These are phyloP conservation scores for Cercophora sp. DNA, from an alignment of 495 filamentous ascomycete genomes.

Conservation along the genomic window DNA sequence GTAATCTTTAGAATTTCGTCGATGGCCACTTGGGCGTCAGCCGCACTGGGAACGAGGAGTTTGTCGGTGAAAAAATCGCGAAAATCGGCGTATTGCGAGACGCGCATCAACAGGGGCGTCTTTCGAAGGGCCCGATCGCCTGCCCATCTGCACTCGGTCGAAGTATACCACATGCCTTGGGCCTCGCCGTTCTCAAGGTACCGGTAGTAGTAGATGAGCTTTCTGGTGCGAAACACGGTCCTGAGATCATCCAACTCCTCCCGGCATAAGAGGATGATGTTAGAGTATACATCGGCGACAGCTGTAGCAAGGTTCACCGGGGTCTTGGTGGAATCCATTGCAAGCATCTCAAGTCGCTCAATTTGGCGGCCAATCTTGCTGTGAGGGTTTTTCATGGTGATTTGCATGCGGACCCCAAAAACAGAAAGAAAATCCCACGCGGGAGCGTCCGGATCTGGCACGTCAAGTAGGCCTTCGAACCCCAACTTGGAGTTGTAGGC, in stretches of 20 bases:
- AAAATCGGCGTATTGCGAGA: neutral
- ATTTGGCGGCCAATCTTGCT: neutral
- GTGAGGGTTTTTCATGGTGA: neutral
- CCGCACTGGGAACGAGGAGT: neutral
- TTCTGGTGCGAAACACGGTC: neutral
- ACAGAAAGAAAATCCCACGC: neutral
- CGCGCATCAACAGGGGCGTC: neutral
- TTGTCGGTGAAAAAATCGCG: neutral
- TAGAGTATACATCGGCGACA: neutral
- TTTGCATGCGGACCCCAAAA: neutral
- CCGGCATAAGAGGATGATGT: neutral
- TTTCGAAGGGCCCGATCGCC: neutral
- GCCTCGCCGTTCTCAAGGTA: neutral
- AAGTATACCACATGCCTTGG: neutral
- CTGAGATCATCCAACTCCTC: neutral
- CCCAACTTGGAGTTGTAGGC: neutral
- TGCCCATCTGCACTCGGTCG: neutral
- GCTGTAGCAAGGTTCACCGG: neutral
- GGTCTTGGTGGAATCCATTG: neutral
- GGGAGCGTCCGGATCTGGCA: neutral
- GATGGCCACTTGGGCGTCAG: neutral
- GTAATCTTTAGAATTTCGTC: neutral
- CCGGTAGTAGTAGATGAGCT: neutral
- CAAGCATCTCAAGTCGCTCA: neutral
- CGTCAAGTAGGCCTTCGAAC: neutral